phyloP scores from a whole-genome alignment of 2,329 filamentous ascomycete genomes.

The Aspergillus vadensis region DNA sequence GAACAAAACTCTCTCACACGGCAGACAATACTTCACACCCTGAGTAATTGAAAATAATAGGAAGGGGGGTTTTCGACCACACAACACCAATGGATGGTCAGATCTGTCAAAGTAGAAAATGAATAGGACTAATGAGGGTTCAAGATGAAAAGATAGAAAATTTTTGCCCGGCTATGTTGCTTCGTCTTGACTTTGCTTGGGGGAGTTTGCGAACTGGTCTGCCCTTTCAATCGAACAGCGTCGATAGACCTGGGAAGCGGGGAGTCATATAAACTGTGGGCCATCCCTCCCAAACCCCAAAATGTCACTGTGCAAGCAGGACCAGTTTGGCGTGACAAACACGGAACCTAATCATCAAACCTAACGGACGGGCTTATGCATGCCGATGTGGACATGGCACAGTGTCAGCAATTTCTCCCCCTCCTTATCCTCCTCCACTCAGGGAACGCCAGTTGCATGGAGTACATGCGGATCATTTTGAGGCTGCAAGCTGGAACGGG shows the following conservation, averaged over 20 bases:
- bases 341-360: slow-evolving; percentile 42
- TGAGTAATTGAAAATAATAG: neutral
- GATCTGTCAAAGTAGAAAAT: neutral
- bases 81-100: neutral
- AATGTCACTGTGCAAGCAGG: slow-evolving; percentile 23
- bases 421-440: slow-evolving; percentile 35
- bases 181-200: slow-evolving; percentile 8
- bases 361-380: slow-evolving; percentile 44
- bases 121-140: neutral
- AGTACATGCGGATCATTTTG: slow-evolving; percentile 46
- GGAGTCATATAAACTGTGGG: slow-evolving; percentile 43
- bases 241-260: slow-evolving; percentile 37
- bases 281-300: slow-evolving; percentile 29
- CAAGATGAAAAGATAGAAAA: neutral
- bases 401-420: slow-evolving; percentile 38
- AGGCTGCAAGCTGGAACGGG: slow-evolving; percentile 50
- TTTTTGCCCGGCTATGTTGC: neutral
- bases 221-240: slow-evolving; percentile 12
- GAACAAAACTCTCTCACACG: neutral
- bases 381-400: slow-evolving; percentile 35
- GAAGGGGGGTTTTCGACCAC: neutral
- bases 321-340: slow-evolving; percentile 32
- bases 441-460: slow-evolving; percentile 33
- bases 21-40: neutral
- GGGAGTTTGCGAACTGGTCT: slow-evolving; percentile 5